These are phyloP conservation scores for Elaeis guineensis DNA, from an alignment of 176 grass and related monocot species.

Conservation along the genomic window DNA sequence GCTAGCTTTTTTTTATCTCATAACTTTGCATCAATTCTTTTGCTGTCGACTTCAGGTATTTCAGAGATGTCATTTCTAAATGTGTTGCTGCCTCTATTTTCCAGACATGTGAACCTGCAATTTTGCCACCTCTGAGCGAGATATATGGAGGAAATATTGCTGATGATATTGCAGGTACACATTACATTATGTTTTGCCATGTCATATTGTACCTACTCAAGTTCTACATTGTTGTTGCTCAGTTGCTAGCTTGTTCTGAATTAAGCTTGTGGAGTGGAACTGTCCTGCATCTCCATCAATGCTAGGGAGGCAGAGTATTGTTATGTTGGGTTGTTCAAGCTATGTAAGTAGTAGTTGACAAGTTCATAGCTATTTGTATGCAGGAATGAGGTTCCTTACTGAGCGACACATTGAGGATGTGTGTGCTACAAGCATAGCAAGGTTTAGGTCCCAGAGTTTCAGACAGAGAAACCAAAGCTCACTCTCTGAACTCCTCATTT, in stretches of 20 bases:
- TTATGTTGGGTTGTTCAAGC: too few relatives aligned
- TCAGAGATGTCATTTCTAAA: conserved; percentile 10
- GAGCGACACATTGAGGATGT: conserved; percentile 48
- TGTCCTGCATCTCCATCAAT: too few relatives aligned
- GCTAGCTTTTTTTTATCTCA: not conserved
- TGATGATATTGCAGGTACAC: conserved; percentile 48
- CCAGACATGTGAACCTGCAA: conserved; percentile 66
- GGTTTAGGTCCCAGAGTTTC: conserved; percentile 33
- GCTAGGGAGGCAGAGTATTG: too few relatives aligned
- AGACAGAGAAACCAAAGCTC: conserved; percentile 52
- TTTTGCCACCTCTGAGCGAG: conserved; percentile 72
- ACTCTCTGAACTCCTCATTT: conserved; percentile 42
- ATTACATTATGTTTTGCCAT: not conserved
- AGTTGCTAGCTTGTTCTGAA: too few relatives aligned
- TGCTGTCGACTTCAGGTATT: not conserved
- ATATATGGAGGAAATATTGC: conserved; percentile 66
- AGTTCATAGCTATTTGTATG: conserved; percentile 20
- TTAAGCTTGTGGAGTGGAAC: too few relatives aligned
- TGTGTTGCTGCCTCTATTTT: conserved; percentile 1
- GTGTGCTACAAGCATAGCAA: conserved; percentile 61
- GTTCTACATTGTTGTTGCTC: too few relatives aligned
- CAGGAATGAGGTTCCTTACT: conserved; percentile 23
- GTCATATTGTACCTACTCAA: too few relatives aligned
- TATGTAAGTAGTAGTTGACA: conserved; percentile 11
- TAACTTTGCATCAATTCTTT: not conserved